phyloP scores from a whole-genome alignment of 495 filamentous ascomycete genomes.

The Podospora pseudocomata region DNA sequence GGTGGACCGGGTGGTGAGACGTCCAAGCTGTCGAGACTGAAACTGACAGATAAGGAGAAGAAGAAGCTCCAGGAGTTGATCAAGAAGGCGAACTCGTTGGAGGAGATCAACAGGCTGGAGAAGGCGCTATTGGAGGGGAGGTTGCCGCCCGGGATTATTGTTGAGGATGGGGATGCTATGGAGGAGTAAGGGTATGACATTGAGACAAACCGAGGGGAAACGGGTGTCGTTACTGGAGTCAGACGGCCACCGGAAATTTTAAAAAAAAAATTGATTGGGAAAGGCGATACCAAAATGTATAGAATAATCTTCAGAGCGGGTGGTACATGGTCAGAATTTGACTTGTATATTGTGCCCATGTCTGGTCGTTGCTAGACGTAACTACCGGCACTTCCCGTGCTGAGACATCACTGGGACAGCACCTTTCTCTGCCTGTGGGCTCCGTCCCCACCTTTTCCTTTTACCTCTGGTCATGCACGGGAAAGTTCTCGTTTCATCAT shows the following conservation, averaged over 20 bases:
- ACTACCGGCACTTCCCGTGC: no score
- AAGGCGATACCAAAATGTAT: neutral
- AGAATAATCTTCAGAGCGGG: neutral
- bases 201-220: neutral
- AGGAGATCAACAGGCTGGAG: conserved; percentile 78
- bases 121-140: conserved; percentile 82
- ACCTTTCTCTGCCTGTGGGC: no score
- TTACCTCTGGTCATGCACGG: no score
- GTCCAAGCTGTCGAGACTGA: conserved; percentile 63
- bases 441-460: no score
- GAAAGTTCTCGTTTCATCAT: no score
- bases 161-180: conserved; percentile 49
- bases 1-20: conserved; percentile 30
- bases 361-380: no score
- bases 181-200: conserved; percentile 44
- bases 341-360: no score
- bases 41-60: conserved; percentile 63
- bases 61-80: conserved; percentile 60
- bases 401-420: no score
- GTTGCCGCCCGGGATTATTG: conserved; percentile 64
- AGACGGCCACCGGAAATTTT: neutral
- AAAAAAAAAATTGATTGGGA: no score
- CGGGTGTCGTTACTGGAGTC: neutral
- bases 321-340: no score
- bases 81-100: conserved; percentile 76